phyloP scores from a whole-genome alignment of 768 basidiomycete genomes.

The Leccinum truebloodii region DNA sequence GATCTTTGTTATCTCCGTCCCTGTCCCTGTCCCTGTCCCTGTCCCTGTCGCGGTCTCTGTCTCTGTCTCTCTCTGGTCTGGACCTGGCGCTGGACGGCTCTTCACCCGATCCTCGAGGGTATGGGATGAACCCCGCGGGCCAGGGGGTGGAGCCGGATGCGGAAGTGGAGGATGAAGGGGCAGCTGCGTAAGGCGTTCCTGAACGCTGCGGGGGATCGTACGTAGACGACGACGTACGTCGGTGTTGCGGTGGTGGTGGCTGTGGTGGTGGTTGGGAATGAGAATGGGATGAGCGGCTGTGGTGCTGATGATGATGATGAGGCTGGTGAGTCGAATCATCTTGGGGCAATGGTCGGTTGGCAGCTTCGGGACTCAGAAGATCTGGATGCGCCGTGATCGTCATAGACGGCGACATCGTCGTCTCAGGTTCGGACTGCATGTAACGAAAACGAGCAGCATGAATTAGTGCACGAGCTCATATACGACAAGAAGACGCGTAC shows the following conservation, averaged over 20 bases:
- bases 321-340: constrained; percentile 12
- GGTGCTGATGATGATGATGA: neutral
- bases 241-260: constrained; percentile 1
- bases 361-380: constrained; percentile 46
- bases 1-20: neutral
- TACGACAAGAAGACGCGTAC: constrained; percentile 29
- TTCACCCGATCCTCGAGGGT: constrained; percentile 3
- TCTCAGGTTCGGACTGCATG: constrained; percentile 42
- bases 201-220: constrained; percentile 11
- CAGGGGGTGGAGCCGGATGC: neutral
- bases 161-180: neutral
- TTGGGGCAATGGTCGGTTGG: constrained; percentile 29
- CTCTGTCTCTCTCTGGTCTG: neutral
- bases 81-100: neutral
- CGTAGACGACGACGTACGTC: neutral
- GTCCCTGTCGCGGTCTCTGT: neutral
- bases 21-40: neutral
- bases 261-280: neutral
- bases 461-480: neutral
- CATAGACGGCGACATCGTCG: constrained; percentile 33
- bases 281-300: neutral
- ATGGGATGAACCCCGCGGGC: constrained; percentile 24
- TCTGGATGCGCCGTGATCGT: constrained; percentile 37
- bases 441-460: neutral
- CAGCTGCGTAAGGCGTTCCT: constrained; percentile 9